Base-by-base conservation (phyloP, 2,329 filamentous ascomycete species). In the Ustilaginoidea virens region DNA sequence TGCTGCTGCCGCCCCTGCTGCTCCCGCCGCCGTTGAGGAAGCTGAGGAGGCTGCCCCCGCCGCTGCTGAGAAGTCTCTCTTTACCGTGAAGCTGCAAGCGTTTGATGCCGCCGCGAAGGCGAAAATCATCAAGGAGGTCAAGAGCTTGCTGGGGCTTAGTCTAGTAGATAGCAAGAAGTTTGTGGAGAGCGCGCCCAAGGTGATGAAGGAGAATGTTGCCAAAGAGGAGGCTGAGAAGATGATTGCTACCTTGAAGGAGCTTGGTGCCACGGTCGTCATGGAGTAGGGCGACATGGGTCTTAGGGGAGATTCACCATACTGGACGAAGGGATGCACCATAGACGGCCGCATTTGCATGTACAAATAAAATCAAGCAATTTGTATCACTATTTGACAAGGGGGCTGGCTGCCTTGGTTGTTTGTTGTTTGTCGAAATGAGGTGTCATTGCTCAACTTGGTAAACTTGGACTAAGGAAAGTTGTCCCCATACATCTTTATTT, bases 161-260 rank as follows among this genome's bases (percentile, higher is more conserved):
- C 69, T 99, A 63, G 92, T 99, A 44, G 90, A 99, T 60, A 92
- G 82, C 63, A 99, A 99, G 79, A 99, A 99, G 68, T 99, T 99
- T 49, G 90, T 98, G 41, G 90, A 99, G 69, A 83, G 81, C 51
- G 86, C 81, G 43, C 90, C 90, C 39, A 99, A 99, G 78, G 64
- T 82, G 57, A 81, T 99, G 82, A 96, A 96, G 76, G 90, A 99
- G 63, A 86, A 80, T 29, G 85, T 98, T 43, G 80, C 87, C 39
- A 99, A 98, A 73, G 90, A 99, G 51, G 92, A 99, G 56, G 85
- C 83, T 6, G 87, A 96, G 70, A 98, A 98, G 77, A 94, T 98
- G 49, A 74, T 98, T 34, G 81, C 82, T 56, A 75, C 81, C 23
- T 69, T 99, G 66, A 96, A 96, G 74, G 86, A 71, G 42, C 63